phyloP scores from a whole-genome alignment of 2,329 filamentous ascomycete genomes.

The Aspergillus quadrilineatus region DNA sequence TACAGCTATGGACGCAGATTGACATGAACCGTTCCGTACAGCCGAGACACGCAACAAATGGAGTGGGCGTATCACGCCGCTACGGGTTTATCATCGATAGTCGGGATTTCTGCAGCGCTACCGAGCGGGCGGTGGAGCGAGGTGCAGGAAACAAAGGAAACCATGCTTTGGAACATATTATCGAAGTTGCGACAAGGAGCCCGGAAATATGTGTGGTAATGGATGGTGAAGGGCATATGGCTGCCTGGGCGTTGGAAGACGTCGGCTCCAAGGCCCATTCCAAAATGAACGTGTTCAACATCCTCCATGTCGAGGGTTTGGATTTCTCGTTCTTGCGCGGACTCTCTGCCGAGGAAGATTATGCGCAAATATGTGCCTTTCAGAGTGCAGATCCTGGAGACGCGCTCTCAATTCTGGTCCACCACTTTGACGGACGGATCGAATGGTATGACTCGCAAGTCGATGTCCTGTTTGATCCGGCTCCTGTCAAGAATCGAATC shows the following conservation, averaged over 20 bases:
- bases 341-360: constrained; percentile 43
- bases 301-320: constrained; percentile 71
- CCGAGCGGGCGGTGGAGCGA: constrained; percentile 70
- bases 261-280: constrained; percentile 69
- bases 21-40: constrained; percentile 73
- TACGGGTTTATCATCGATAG: constrained; percentile 83
- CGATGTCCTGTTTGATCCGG: constrained; percentile 76
- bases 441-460: constrained; percentile 77
- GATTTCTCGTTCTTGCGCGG: constrained; percentile 40
- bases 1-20: constrained; percentile 78
- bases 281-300: constrained; percentile 73
- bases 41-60: constrained; percentile 47
- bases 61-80: constrained; percentile 47
- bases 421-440: constrained; percentile 82
- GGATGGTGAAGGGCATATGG: constrained; percentile 82
- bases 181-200: constrained; percentile 78
- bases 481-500: constrained; percentile 59
- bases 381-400: constrained; percentile 63
- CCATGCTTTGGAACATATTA: constrained; percentile 76
- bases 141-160: constrained; percentile 61
- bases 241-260: constrained; percentile 88
- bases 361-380: constrained; percentile 72
- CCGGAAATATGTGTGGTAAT: constrained; percentile 86
- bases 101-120: constrained; percentile 72
- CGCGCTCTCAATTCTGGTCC: constrained; percentile 70